These are phyloP conservation scores for Limonomyces culmigenus DNA, from an alignment of 1,284 basidiomycete genomes.

Conservation along the genomic window DNA sequence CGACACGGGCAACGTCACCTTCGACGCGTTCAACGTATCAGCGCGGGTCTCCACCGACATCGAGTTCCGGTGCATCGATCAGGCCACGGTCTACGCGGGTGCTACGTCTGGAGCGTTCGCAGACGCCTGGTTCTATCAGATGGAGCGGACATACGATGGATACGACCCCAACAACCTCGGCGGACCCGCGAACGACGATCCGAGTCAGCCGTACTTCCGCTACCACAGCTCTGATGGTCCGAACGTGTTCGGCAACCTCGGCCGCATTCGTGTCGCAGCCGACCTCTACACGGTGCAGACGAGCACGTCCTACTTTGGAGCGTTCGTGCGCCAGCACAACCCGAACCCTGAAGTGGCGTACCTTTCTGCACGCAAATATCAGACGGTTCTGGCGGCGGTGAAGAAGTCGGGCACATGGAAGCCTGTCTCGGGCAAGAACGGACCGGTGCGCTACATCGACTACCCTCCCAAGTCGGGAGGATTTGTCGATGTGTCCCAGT, in stretches of 20 bases:
- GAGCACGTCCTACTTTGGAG: background rate
- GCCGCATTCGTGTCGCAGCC: background rate
- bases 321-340: background rate
- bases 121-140: conserved; percentile 6
- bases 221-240: no score
- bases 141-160: conserved; percentile 8
- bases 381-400: background rate
- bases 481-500: no score
- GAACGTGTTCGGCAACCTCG: background rate
- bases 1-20: conserved; percentile 4
- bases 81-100: conserved; percentile 4
- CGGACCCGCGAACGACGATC: conserved; percentile 3
- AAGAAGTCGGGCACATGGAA: background rate
- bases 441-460: background rate
- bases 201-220: background rate
- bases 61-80: conserved; percentile 9
- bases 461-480: no score
- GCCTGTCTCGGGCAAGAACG: background rate
- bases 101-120: conserved; percentile 2
- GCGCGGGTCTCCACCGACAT: conserved; percentile 8
- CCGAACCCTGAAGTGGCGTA: background rate
- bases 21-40: conserved; percentile 9
- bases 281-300: background rate
- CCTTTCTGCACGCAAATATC: background rate
- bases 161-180: conserved; percentile 9